A percentile compares a stretch with the other conserved stretches of the same genome.
Conservation (phyloP, 2,329 filamentous ascomycete species). For the Exserohilum rostratum region DNA sequence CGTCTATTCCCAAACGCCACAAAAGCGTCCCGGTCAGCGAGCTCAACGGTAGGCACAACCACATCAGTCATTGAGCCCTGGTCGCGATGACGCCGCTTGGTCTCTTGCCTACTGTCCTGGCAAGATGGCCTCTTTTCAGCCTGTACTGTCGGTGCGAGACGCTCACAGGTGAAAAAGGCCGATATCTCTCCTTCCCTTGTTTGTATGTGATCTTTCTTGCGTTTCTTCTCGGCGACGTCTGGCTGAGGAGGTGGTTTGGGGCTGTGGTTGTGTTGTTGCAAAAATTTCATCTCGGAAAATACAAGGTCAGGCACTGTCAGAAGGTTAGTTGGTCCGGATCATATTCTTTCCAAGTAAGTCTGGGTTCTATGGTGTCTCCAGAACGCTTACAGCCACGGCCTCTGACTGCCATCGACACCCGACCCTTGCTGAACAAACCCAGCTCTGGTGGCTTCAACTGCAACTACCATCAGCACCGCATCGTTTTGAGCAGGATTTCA, state of each 20-base stretch:
- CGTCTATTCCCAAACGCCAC: slow-evolving; percentile 48
- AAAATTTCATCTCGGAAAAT: slow-evolving; percentile 59
- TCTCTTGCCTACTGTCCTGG: background rate
- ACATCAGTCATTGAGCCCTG: slow-evolving; percentile 20
- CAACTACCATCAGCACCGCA: slow-evolving; percentile 32
- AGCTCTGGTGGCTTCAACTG: slow-evolving; percentile 53
- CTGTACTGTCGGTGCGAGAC: slow-evolving; percentile 32
- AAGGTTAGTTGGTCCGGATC: slow-evolving; percentile 17
- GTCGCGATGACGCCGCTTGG: slow-evolving; percentile 15
- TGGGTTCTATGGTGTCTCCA: background rate
- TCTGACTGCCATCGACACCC: slow-evolving; percentile 53
- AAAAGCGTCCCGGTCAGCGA: slow-evolving; percentile 42
- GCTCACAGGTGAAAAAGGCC: slow-evolving; percentile 51
- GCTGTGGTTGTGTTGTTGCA: slow-evolving; percentile 48
- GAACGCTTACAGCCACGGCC: slow-evolving; percentile 50
- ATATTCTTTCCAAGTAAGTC: background rate
- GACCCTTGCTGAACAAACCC: slow-evolving; percentile 58
- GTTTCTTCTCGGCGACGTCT: slow-evolving; percentile 35
- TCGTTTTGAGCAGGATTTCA: background rate
- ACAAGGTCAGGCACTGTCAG: slow-evolving; percentile 57
- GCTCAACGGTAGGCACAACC: slow-evolving; percentile 38
- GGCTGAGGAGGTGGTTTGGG: slow-evolving; percentile 32
- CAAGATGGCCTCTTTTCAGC: slow-evolving; percentile 23
- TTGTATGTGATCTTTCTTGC: slow-evolving; percentile 39
- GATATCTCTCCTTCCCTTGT: slow-evolving; percentile 53